Base-by-base conservation (phyloP, 1,139 yeast genomes). In the Saccharomyces hybrid region DNA sequence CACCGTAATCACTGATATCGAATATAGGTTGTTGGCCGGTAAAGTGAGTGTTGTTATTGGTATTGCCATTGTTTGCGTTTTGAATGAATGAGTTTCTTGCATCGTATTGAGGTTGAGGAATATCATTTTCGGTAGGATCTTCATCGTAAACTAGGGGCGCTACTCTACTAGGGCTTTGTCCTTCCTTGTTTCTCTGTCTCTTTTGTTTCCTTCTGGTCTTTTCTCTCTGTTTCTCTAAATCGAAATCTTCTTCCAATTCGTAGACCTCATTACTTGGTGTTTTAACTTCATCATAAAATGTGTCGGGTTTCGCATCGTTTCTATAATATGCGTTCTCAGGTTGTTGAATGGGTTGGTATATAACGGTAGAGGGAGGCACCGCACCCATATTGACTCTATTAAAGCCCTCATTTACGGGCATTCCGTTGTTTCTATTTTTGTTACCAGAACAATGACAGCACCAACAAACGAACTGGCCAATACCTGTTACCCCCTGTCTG, bases 401-500 rank as follows among this genome's bases (percentile, higher is more conserved):
- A 50, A 48, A 54, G 52, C 53, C 58, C 24, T 54, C 62, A 48
- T 50, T 59, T 51, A 54, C 64, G 0, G 57, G 53, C 27, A 53
- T 57, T 42, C 52, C 51, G 16, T 48, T 50, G 21, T 50, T 53
- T 48, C 58, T 54, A 16, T 57, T 47, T 7, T 21, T 31, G 16
- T 19, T 28, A 44, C 29, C 57, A 46, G 42, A 63, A 55, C 65
- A 57, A 9, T 64, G 60, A 52, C 78, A 76, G 58, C 80, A 77
- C 71, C 79, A 77, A 58, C 77, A 73, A 21, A 71, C 62, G 51
- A 75, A 70, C 11, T 68, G 71, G 12, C 61, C 55, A 29, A 73
- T 61, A 12, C 77, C 73, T 4, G 68, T 64, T 24, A 70, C 72
- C 46, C 80, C 81, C 49, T 65, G 69, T 57, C 75, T 73, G 50